Base-by-base conservation (phyloP, 1,284 basidiomycete species). In the Ganoderma resinaceum region DNA sequence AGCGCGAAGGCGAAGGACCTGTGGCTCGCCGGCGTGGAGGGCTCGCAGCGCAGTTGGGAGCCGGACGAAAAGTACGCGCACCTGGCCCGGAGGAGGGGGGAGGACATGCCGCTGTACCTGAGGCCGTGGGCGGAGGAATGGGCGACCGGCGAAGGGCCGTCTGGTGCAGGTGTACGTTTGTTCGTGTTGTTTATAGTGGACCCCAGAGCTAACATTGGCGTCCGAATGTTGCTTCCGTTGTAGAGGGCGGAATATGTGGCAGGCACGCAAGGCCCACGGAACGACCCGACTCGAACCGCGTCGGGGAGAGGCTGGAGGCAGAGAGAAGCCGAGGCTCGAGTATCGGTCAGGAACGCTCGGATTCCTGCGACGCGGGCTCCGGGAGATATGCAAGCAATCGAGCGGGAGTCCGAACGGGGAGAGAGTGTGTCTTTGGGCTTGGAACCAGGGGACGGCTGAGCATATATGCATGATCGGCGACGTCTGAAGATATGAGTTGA, bases 61-160 rank as follows among this genome's bases (percentile, higher is more conserved):
- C n/a, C 37, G 16, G 37, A 38, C 14, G 58, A 60, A 8, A 7
- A 42, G 37, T 60, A 60, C 37, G 58, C 58, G 35, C 35, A 60
- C 16, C 9, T 60, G n/a, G 8, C n/a, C 2, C 33, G 55, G 31
- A 37, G 29, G 0, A 12, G 29, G 20, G 55, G 58, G 3, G 58
- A 40, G 7, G 58, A 60, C 12, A n/a, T 62, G 46, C 49, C 43
- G 61, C 42, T 38, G 20, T 46, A 62, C 20, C 20, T 62, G 46
- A 49, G 33, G 29, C 29, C 46, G 37, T 55, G 46, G 62, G 20
- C n/a, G 20, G 58, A 42, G 37, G 58, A 29, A 14, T 16, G 23
- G 29, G 6, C 2, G 29, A 29, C 12, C 29, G 18, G 16, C 16
- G 52, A 55, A 31, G 29, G 11, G 4, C 8, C 52, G 29, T 31